Base-by-base conservation (phyloP, 108 stramenopile genomes). In the Hondaea fermentalgiana region DNA sequence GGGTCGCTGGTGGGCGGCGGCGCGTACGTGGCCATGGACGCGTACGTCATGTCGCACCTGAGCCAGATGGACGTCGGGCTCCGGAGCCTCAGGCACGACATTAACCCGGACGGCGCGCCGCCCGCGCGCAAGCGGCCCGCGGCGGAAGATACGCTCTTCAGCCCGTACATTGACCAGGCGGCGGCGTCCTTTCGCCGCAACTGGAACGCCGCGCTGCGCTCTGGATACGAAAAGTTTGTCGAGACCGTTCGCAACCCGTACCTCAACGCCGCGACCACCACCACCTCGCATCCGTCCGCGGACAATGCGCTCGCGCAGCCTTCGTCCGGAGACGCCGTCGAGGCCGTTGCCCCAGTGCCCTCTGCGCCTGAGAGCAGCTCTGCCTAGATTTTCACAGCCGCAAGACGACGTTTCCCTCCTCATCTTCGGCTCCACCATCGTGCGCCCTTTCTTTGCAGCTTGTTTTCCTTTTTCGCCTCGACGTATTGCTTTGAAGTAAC, bases 11-110 rank as follows among this genome's bases (percentile, higher is more conserved):
- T 47, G 49, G 76, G 76, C 49, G 76, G 76, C 19, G 51, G 49
- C 49, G 76, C 76, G 51, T 83, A 83, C 51, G n/a, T 83, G 76
- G 76, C 49, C 43, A 83, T 83, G 76, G 45, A 83, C 51, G 76
- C 51, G 49, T 83, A 83, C 76, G 76, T 53, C 12, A 83, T 53
- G 76, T 83, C 76, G 49, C 45, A 83, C 23, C 51, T 83, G 76
- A 47, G 51, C 76, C 76, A 53, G 49, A 47, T 83, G 76, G 76
- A 83, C 51, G 76, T 53, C 17, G 76, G 49, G 10, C 76, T 83
- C 14, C 14, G 76, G 76, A 53, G 49, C 19, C 76, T 83, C 45
- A 10, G 76, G 25, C 76, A 83, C 76, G 76, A 83, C 3, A 47
- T 83, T 4, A 83, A 83, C 76, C 76, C 76, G n/a, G 76, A 83